Evolutionary conservation across 176 grass and related monocot genomes (phyloP).

Genomic region (Cenchrus purpureus): DNA sequence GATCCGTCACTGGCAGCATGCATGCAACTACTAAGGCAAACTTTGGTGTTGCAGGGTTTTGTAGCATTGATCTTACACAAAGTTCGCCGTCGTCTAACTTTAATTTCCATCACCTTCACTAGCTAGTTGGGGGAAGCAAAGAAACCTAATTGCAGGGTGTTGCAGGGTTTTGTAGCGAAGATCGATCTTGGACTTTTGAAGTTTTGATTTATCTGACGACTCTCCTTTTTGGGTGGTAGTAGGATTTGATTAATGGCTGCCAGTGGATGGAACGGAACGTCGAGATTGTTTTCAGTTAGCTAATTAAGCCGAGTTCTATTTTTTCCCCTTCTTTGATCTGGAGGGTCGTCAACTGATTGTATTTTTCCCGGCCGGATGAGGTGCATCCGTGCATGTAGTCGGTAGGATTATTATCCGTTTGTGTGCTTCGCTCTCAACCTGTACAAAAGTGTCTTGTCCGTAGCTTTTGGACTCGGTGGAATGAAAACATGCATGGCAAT

Average conservation of each 20-base stretch:
- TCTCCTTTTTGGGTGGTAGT: not conserved
- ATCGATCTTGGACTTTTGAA: not conserved
- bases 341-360: conserved; percentile 41
- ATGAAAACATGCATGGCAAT: not conserved
- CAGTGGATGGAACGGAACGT: conserved; percentile 14
- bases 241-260: not conserved
- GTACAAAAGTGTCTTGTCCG: conserved; percentile 42
- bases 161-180: not conserved
- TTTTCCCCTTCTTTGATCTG: not conserved
- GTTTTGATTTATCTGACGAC: too few species aligned
- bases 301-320: not conserved
- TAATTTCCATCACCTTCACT: not conserved
- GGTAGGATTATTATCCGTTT: conserved; percentile 21
- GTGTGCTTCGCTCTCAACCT: not conserved
- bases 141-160: not conserved
- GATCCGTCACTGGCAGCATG: not conserved
- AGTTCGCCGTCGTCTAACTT: not conserved
- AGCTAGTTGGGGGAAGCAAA: not conserved
- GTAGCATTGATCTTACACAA: not conserved
- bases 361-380: conserved; percentile 26
- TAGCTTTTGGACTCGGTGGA: conserved; percentile 4
- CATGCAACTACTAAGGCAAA: not conserved
- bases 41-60: not conserved
- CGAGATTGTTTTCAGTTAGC: not conserved
- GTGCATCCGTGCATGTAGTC: not conserved